Conservation (phyloP, 352 stramenopile species). For the Phytophthora ramorum region DNA sequence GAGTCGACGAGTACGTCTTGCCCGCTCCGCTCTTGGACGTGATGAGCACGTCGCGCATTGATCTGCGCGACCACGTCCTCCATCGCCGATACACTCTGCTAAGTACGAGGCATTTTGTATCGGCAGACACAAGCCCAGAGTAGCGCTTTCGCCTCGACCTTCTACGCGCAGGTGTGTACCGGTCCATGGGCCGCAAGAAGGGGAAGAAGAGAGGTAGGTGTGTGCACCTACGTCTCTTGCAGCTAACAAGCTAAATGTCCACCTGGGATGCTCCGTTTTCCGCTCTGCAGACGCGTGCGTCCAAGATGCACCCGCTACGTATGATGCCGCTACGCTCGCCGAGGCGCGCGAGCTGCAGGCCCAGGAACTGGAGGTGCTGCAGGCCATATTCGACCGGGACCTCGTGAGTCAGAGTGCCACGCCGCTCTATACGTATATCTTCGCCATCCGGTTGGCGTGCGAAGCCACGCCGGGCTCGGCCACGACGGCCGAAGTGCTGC, state of each 20-base stretch:
- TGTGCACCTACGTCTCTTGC: background rate
- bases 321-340: constrained; percentile 53
- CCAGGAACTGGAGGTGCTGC: constrained; percentile 84
- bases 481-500: constrained; percentile 65
- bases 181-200: constrained; percentile 81
- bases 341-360: constrained; percentile 70
- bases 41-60: constrained; percentile 7
- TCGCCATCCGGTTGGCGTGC: constrained; percentile 76
- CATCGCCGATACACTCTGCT: constrained; percentile 15
- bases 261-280: background rate
- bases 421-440: constrained; percentile 86
- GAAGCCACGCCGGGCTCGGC: constrained; percentile 47
- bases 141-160: background rate
- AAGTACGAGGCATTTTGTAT: constrained; percentile 21
- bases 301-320: constrained; percentile 10
- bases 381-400: constrained; percentile 85
- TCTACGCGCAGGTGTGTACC: constrained; percentile 7
- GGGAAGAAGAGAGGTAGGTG: constrained; percentile 68
- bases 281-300: constrained; percentile 20
- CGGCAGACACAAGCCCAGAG: background rate
- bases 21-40: constrained; percentile 17
- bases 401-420: constrained; percentile 73
- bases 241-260: constrained; percentile 3
- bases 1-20: constrained; percentile 19
- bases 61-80: constrained; percentile 9